Evolutionary conservation across 306 rosid species (phyloP).

Genomic region (Urtica urens): DNA sequence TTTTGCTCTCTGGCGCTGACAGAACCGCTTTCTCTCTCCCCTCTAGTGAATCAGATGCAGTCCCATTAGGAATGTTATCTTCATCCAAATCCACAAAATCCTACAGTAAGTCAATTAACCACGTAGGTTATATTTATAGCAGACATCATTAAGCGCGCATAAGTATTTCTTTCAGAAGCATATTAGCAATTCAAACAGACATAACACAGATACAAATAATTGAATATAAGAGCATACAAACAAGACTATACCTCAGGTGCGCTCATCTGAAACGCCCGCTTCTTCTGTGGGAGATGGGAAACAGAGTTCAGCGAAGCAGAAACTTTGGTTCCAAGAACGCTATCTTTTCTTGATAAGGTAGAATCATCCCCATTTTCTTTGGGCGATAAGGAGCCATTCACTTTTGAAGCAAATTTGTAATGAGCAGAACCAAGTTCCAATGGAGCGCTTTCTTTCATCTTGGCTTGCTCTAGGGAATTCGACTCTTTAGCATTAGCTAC

Average conservation of each 20-base stretch:
- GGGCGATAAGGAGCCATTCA: constrained; percentile 17
- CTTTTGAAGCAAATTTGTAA: constrained; percentile 18
- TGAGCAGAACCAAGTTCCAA: constrained; percentile 26
- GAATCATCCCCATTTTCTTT: constrained; percentile 23
- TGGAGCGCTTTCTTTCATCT: constrained; percentile 39
- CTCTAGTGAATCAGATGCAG: constrained; percentile 20
- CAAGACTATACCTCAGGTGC: constrained; percentile 67
- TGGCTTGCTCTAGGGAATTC: constrained; percentile 25
- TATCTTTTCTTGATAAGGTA: constrained; percentile 22
- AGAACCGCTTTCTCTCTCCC: constrained; percentile 27
- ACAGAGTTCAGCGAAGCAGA: constrained; percentile 24
- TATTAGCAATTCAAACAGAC: background rate
- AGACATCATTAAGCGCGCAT: no score
- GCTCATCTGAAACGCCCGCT: constrained; percentile 66
- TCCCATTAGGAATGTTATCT: constrained; percentile 36
- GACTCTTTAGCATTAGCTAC: constrained; percentile 23
- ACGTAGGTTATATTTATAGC: background rate
- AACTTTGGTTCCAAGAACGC: constrained; percentile 16
- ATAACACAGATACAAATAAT: no score
- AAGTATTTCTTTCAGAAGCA: no score
- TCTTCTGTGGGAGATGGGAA: constrained; percentile 36
- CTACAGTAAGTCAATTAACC: constrained; percentile 26
- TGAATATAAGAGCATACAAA: background rate
- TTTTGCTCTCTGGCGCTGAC: constrained; percentile 20
- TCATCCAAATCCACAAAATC: constrained; percentile 72